Evolutionary conservation across 371 early-diverging fungal species (phyloP).

Genomic region (Mucor saturninus): DNA sequence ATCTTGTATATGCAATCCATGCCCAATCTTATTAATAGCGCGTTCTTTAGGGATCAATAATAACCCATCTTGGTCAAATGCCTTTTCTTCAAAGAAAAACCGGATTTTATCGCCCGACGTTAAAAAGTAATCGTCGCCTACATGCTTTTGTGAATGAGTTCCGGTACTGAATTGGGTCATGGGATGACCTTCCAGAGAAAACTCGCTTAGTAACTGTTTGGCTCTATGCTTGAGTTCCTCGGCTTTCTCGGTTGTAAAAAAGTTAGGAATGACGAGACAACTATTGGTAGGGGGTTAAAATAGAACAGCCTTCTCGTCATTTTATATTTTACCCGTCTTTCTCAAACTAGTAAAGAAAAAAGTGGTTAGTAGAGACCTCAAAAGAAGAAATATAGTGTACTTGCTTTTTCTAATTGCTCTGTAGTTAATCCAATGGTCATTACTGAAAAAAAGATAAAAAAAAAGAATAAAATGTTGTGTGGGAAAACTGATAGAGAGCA

Average conservation of each 20-base stretch:
- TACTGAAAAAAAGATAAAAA: neutral
- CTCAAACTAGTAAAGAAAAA: constrained; percentile 25
- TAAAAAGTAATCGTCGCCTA: constrained; percentile 90
- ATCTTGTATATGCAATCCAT: constrained; percentile 84
- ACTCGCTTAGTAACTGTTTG: constrained; percentile 61
- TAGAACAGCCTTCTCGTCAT: neutral
- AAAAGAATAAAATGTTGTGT: neutral
- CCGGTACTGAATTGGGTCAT: constrained; percentile 84
- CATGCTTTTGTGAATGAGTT: constrained; percentile 62
- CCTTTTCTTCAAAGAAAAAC: constrained; percentile 89
- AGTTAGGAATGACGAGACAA: constrained; percentile 73
- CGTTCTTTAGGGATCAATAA: constrained; percentile 62
- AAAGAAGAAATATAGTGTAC: neutral
- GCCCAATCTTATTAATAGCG: constrained; percentile 94
- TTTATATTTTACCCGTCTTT: constrained; percentile 29
- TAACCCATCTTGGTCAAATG: constrained; percentile 70
- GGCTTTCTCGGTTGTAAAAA: constrained; percentile 62
- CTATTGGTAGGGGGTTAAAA: constrained; percentile 32
- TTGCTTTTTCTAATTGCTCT: constrained; percentile 20
- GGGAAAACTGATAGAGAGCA: neutral
- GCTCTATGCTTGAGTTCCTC: constrained; percentile 59
- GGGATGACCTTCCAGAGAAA: constrained; percentile 79
- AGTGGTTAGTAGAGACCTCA: neutral
- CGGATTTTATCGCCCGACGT: constrained; percentile 83
- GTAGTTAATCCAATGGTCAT: constrained; percentile 9